Base-by-base conservation (phyloP, 164 flowering plant species). In the Aristolochia contorta region DNA sequence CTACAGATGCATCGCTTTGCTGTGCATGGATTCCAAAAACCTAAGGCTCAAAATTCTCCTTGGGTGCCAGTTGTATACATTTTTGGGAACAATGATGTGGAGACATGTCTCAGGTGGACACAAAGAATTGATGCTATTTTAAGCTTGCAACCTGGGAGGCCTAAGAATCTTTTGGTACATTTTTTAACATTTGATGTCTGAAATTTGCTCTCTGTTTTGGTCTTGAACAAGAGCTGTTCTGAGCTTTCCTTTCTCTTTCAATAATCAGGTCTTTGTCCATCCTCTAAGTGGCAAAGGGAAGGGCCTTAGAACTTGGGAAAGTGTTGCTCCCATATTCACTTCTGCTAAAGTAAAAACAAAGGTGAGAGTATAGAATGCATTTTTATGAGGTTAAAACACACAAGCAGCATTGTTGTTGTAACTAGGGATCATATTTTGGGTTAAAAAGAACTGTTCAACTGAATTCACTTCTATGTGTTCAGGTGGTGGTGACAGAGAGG, bases 201-300 rank as follows among this genome's bases (percentile, higher is more conserved):
- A 37, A 37, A 3, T 37, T 37, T 37, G 43, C 43, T 37, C n/a
- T 37, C 43, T 3, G 43, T 37, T 37, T 3, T 37, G 43, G 5
- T 53, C 14, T 53, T 53, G 27, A 15, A 52, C 32, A 22, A 10
- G 2, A 22, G 27, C 6, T 61, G 37, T 24, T 22, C 66, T 72
- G 43, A 37, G 56, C 64, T 58, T 56, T 59, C 19, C 41, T 55
- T 60, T 22, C 21, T 70, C 68, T 71, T 51, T 70, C 53, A 57
- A 65, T 77, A 49, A 32, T 37, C 76, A 92, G 98, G 87, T 92
- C 68, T 87, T 87, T 70, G 83, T 93, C 62, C 75, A 93, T 74
- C 98, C 97, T 61, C 69, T 59, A 68, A 89, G 98, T 72, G 98
- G 98, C 59, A 89, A 84, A 72, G 82, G 79, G 57, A 80, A 77